Evolutionary conservation across 2,329 filamentous ascomycete species (phyloP).

Genomic region (Taxawa tesnikishii): DNA sequence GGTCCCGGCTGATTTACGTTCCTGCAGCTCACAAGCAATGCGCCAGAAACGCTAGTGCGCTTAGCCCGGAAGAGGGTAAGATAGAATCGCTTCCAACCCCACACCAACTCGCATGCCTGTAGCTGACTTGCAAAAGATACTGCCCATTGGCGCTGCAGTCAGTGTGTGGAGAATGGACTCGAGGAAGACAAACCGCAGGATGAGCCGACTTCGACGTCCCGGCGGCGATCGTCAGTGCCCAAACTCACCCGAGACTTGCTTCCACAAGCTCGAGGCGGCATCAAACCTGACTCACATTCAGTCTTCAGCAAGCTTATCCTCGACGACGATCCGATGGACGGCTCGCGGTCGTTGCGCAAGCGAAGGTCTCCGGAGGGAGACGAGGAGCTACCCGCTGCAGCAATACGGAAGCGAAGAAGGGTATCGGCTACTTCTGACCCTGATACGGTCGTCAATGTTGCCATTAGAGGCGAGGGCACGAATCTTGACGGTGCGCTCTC

Average conservation of each 20-base stretch:
- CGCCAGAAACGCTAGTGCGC: slow-evolving; percentile 57
- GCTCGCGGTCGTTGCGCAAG: slow-evolving; percentile 67
- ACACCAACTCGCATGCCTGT: neutral
- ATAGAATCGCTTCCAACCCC: neutral
- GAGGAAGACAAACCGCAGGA: slow-evolving; percentile 31
- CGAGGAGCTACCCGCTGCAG: slow-evolving; percentile 21
- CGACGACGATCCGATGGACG: slow-evolving; percentile 62
- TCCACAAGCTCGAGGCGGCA: slow-evolving; percentile 51
- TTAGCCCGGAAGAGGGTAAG: slow-evolving; percentile 53
- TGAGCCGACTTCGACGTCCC: slow-evolving; percentile 26
- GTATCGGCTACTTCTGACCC: slow-evolving; percentile 22
- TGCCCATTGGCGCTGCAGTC: slow-evolving; percentile 50
- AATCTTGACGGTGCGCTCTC: slow-evolving; percentile 7
- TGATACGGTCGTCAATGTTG: slow-evolving; percentile 12
- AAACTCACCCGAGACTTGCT: slow-evolving; percentile 57
- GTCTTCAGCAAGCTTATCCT: slow-evolving; percentile 63
- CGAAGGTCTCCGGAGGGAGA: slow-evolving; percentile 69
- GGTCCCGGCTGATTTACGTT: slow-evolving; percentile 32
- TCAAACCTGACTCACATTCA: slow-evolving; percentile 60
- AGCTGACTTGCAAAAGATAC: slow-evolving; percentile 32
- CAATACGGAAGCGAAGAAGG: slow-evolving; percentile 28
- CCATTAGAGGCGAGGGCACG: slow-evolving; percentile 8
- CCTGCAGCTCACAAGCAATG: slow-evolving; percentile 79
- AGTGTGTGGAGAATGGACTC: slow-evolving; percentile 40
- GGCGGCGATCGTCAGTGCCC: slow-evolving; percentile 48